phyloP scores from a whole-genome alignment of 169 alveolate genomes.

The Ichthyophthirius multifiliis region DNA sequence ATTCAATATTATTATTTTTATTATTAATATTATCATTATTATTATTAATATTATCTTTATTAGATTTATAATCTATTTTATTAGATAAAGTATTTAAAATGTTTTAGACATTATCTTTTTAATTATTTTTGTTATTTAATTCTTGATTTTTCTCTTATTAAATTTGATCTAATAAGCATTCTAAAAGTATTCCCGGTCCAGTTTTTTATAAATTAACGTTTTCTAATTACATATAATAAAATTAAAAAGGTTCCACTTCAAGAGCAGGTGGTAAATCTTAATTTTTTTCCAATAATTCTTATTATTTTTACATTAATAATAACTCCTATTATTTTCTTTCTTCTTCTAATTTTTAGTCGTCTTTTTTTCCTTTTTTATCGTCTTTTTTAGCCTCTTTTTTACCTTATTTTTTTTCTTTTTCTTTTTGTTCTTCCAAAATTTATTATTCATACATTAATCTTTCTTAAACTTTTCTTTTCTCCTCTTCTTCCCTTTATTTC shows the following conservation, averaged over 20 bases:
- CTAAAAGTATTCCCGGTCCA: neutral
- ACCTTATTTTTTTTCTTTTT: neutral
- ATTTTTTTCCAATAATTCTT: neutral
- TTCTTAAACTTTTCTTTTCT: constrained; percentile 14
- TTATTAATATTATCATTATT: too few species aligned
- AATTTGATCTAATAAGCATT: constrained; percentile 1
- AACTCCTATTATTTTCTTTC: neutral
- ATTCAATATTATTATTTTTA: too few species aligned
- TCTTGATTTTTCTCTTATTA: neutral
- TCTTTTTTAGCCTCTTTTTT: constrained; percentile 1
- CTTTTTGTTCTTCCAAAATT: neutral
- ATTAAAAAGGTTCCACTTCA: neutral
- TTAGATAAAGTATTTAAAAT: neutral
- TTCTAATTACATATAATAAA: neutral
- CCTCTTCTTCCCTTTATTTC: neutral
- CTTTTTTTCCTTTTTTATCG: neutral
- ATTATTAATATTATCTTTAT: too few species aligned
- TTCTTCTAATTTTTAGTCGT: neutral
- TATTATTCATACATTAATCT: neutral
- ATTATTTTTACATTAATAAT: neutral
- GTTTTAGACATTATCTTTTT: neutral
- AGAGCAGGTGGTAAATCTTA: neutral
- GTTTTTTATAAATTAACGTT: neutral
- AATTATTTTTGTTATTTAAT: neutral
- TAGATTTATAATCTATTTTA: neutral